Evolutionary conservation across 202 grass and related monocot genomes (phyloP).

Genomic region (Alloteropsis angusta): DNA sequence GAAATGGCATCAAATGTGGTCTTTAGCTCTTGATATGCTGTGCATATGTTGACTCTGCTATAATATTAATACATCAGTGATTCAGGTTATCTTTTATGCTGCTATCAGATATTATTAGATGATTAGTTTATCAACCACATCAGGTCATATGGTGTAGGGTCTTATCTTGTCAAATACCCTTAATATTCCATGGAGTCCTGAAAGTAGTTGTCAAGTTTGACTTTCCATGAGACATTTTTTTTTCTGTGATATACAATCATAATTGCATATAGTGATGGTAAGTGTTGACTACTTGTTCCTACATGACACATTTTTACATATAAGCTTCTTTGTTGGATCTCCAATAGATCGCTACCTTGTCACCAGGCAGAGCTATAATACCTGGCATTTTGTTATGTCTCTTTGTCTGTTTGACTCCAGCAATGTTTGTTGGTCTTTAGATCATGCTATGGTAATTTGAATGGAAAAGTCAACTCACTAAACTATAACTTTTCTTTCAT

Average conservation of each 20-base stretch:
- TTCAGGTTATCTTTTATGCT: too few species aligned
- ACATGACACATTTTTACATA: background rate
- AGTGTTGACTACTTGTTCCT: background rate
- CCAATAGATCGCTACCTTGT: conserved; percentile 13
- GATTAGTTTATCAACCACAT: too few species aligned
- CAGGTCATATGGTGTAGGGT: too few species aligned
- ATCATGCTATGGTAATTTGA: background rate
- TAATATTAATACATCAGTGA: too few species aligned
- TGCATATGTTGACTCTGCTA: too few species aligned
- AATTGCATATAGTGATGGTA: too few species aligned
- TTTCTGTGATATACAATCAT: too few species aligned
- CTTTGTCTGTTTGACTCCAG: conserved; percentile 3
- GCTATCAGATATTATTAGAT: too few species aligned
- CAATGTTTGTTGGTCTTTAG: background rate
- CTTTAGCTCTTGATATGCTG: too few species aligned
- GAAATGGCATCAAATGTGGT: too few species aligned
- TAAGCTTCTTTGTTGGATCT: background rate
- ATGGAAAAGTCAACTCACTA: background rate
- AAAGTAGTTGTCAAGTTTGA: conserved; percentile 4
- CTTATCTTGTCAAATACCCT: too few species aligned
- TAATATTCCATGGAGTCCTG: too few species aligned
- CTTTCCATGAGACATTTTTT: background rate
- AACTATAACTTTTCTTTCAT: background rate
- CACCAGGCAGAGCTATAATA: background rate
- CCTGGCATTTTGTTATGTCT: background rate